A percentile compares a stretch with the other conserved stretches of the same genome.
Evolutionary conservation across 768 basidiomycete genomes (phyloP).

Genomic region (Solioccasus polychromus): DNA sequence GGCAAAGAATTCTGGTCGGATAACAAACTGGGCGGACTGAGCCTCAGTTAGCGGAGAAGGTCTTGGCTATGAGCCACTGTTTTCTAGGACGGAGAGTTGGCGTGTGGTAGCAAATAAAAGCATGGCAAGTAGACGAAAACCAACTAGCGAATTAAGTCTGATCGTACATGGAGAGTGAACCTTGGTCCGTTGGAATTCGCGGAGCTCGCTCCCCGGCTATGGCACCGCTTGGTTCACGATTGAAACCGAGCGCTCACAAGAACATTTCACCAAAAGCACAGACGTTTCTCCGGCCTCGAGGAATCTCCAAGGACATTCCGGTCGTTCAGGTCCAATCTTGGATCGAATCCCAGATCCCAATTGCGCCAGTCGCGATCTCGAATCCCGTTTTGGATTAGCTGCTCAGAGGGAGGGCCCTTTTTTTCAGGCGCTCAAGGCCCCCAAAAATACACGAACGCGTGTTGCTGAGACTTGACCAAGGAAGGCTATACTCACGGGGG

Average conservation of each 20-base stretch:
- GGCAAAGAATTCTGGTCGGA: constrained; percentile 20
- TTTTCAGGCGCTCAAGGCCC: constrained; percentile 28
- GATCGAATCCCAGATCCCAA: constrained; percentile 38
- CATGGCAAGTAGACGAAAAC: constrained; percentile 32
- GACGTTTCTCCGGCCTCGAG: constrained; percentile 42
- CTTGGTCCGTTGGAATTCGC: constrained; percentile 31
- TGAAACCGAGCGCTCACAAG: constrained; percentile 32
- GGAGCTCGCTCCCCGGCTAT: constrained; percentile 30
- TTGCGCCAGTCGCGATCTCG: constrained; percentile 43
- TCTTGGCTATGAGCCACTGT: constrained; percentile 18
- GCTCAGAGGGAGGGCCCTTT: constrained; percentile 16
- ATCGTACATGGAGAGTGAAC: constrained; percentile 29
- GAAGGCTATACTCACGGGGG: constrained; percentile 31
- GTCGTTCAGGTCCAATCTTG: constrained; percentile 31
- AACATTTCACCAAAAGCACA: constrained; percentile 26
- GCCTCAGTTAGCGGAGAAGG: constrained; percentile 4
- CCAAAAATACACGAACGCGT: constrained; percentile 26
- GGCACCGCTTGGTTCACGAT: constrained; percentile 30
- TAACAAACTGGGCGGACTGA: constrained; percentile 28
- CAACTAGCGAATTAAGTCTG: constrained; percentile 31
- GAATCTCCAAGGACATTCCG: constrained; percentile 41
- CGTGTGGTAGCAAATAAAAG: constrained; percentile 28
- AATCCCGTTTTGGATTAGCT: constrained; percentile 50
- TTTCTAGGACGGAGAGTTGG: constrained; percentile 27
- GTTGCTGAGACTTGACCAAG: constrained; percentile 25